Evolutionary conservation across 495 filamentous ascomycete species (phyloP).

Genomic region (Hyaloscypha hepaticicola): DNA sequence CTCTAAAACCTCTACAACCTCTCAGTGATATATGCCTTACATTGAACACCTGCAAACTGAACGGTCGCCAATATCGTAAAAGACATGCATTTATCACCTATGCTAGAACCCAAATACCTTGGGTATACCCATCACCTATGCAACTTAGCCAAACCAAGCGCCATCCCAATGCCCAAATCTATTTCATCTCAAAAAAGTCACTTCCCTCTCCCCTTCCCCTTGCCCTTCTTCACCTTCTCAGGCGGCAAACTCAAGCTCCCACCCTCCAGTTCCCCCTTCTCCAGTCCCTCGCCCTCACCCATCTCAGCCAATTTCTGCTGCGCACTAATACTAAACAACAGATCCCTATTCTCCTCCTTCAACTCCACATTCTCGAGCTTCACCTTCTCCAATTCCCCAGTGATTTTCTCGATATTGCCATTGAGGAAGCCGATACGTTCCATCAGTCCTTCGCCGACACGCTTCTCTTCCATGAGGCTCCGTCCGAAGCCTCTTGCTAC

Average conservation of each 20-base stretch:
- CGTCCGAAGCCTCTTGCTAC: constrained; percentile 75
- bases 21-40: too few species aligned
- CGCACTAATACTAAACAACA: constrained; percentile 85
- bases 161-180: not conserved
- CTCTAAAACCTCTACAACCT: too few species aligned
- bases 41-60: too few species aligned
- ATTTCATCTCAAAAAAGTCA: not conserved
- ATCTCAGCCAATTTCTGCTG: constrained; percentile 77
- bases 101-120: not conserved
- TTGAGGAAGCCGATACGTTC: constrained; percentile 68
- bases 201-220: constrained; percentile 38
- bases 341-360: constrained; percentile 83
- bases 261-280: constrained; percentile 37
- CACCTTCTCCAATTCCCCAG: constrained; percentile 52
- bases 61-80: too few species aligned
- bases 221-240: constrained; percentile 52
- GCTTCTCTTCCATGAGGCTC: constrained; percentile 84
- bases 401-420: constrained; percentile 53
- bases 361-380: constrained; percentile 60
- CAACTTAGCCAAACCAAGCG: not conserved
- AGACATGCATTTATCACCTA: not conserved
- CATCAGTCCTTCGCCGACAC: constrained; percentile 76
- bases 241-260: constrained; percentile 55
- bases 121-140: not conserved
- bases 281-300: constrained; percentile 52